Conservation (phyloP, 495 filamentous ascomycete genomes). For the Penicillium soppii region DNA sequence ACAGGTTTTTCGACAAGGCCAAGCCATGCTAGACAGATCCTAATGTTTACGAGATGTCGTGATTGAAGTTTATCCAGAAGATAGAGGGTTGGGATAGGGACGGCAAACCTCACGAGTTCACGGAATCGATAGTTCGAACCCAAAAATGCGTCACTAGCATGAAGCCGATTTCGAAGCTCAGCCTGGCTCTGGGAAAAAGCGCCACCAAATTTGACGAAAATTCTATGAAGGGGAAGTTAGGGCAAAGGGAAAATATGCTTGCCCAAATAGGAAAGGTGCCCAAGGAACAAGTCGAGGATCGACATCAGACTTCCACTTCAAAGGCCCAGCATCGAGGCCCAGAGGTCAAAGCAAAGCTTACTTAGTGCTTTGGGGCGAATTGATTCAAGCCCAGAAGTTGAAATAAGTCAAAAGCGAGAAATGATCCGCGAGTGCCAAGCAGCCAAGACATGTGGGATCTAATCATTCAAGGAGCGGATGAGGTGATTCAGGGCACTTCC, state of each 20-base stretch:
- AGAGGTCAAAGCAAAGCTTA: slow-evolving; percentile 11
- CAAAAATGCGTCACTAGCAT: background rate
- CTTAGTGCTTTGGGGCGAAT: background rate
- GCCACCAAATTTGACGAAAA: background rate
- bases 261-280: background rate
- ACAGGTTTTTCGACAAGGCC: background rate
- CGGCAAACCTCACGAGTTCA: slow-evolving; percentile 6
- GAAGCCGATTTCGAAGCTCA: background rate
- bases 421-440: slow-evolving; percentile 19
- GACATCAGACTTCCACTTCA: background rate
- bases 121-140: slow-evolving; percentile 1
- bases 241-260: background rate
- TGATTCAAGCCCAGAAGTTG: background rate
- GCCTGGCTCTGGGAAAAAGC: background rate
- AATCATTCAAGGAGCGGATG: slow-evolving; percentile 12
- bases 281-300: background rate
- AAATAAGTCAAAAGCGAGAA: background rate
- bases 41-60: slow-evolving; percentile 16
- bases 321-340: background rate
- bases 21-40: background rate
- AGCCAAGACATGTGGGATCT: slow-evolving; percentile 7
- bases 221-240: background rate
- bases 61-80: slow-evolving; percentile 5
- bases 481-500: slow-evolving; percentile 13
- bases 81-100: background rate